phyloP scores from a whole-genome alignment of 148 eudicot species.

The Rhododendron kiyosumense region DNA sequence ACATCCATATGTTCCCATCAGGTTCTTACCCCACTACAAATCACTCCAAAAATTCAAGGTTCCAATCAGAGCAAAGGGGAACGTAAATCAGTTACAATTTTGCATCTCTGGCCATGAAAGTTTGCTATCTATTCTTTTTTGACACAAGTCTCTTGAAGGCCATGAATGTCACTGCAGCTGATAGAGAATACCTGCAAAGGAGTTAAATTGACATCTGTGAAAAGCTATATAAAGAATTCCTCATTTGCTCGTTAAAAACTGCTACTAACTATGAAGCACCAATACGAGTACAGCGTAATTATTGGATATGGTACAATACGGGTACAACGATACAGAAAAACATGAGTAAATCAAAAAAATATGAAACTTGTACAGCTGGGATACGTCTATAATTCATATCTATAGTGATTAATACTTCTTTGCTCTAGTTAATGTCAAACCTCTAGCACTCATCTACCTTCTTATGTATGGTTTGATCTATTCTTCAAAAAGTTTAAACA shows the following conservation, averaged over 20 bases:
- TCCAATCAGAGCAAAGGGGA: background rate
- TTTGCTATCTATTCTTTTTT: slow-evolving; percentile 37
- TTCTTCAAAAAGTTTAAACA: background rate
- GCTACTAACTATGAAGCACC: background rate
- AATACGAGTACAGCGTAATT: background rate
- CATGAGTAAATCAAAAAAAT: too few species aligned
- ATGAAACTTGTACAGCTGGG: background rate
- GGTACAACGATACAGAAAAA: background rate
- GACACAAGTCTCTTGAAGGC: slow-evolving; percentile 64
- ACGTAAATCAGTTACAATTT: background rate
- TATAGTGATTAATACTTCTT: background rate
- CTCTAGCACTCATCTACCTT: background rate
- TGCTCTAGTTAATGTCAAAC: background rate
- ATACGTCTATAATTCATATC: background rate
- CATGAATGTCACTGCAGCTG: slow-evolving; percentile 76
- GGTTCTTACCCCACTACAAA: background rate
- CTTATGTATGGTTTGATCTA: background rate
- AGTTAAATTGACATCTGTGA: slow-evolving; percentile 3
- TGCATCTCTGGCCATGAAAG: background rate
- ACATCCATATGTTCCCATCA: background rate
- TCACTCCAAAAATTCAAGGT: background rate
- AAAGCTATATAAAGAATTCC: background rate
- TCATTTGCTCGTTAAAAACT: background rate
- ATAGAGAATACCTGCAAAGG: slow-evolving; percentile 63
- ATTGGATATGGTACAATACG: background rate